Evolutionary conservation across 805 yeast genomes (phyloP), one percentile per base, ranked within the genome.

Genomic region (Naumovozyma castellii): DNA sequence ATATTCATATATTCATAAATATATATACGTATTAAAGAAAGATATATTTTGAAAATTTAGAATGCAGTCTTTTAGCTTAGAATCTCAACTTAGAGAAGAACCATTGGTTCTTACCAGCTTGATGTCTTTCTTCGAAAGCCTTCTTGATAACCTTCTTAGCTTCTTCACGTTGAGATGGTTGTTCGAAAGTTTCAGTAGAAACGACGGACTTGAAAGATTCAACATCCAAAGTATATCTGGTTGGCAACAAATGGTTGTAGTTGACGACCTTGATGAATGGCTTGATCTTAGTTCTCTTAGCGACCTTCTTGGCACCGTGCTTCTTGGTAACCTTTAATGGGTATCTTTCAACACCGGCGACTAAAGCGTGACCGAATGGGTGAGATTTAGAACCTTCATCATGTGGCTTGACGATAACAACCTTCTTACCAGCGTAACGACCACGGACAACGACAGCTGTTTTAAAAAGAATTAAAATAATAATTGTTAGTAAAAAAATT

Each of bases 371-470:
- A 70, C 96, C 95, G 84, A 87, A 92, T 65, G 94, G 92, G 79
- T 90, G 97, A 54, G 92, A 69, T 78, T 92, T 92, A 76, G 97
- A 78, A 69, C 98, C 98, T 67, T 92, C 97, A 67, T 92, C 97
- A 70, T 84, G 94, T 61, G 96, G 92, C 75, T 85, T 87, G 69
- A 92, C 88, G 68, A 92, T 87, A 70, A 92, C 98, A 59, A 92
- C 98, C 84, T 92, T 92, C 84, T 88, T 90, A 79, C 98, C 98
- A 71, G 98, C 98, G 85, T 79, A 90, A 78, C 98, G 92, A 68
- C 98, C 98, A 73, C 97, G 90, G 73, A 88, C 95, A 71, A 92
- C 88, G 76, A 92, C 88, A 77, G 97, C 94, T 84, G 67, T 37
- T 54, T 17, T 22, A 37, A 47, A 38, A 32, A 33, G 29, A 36